A percentile compares a stretch with the other conserved stretches of the same genome.
Evolutionary conservation across 805 yeast genomes (phyloP).

Genomic region (Wickerhamiella parazyma): DNA sequence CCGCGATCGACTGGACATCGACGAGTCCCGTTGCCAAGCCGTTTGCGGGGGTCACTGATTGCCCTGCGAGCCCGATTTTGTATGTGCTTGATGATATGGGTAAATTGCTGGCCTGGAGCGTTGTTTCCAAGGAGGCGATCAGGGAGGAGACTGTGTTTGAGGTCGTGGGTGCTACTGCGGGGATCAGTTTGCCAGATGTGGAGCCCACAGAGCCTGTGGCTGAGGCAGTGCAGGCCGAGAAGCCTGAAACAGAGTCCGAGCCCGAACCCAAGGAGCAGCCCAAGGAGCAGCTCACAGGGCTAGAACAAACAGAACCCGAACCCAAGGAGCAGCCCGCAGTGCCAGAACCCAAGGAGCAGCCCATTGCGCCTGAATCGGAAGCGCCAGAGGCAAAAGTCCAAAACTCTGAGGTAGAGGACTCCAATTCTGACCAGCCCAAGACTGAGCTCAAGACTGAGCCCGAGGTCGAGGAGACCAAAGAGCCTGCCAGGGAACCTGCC

Average conservation of each 20-base stretch:
- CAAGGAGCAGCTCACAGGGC: neutral
- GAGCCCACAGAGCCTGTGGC: neutral
- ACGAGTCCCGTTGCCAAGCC: constrained; percentile 3
- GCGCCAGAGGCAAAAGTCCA: neutral
- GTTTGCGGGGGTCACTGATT: constrained; percentile 12
- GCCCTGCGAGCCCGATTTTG: constrained; percentile 13
- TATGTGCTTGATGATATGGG: constrained; percentile 18
- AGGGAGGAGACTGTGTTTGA: neutral
- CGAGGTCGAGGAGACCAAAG: neutral
- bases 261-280: neutral
- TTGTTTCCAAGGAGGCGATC: constrained; percentile 12
- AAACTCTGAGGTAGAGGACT: no score
- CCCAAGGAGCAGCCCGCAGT: neutral
- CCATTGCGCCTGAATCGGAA: neutral
- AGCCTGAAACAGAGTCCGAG: neutral
- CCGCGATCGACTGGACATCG: constrained; percentile 10
- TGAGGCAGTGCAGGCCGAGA: no score
- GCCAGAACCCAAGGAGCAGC: neutral
- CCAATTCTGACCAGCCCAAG: neutral
- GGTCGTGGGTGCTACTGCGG: neutral
- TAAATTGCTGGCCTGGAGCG: constrained; percentile 15
- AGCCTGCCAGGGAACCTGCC: neutral
- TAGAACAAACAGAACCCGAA: neutral
- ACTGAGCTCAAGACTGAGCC: neutral
- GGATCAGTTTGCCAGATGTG: neutral